Percentiles rank a stretch among this genome's conserved stretches.
These are phyloP conservation scores for Carex cristatella DNA, from an alignment of 176 grass and related monocot species.

Conservation along the genomic window DNA sequence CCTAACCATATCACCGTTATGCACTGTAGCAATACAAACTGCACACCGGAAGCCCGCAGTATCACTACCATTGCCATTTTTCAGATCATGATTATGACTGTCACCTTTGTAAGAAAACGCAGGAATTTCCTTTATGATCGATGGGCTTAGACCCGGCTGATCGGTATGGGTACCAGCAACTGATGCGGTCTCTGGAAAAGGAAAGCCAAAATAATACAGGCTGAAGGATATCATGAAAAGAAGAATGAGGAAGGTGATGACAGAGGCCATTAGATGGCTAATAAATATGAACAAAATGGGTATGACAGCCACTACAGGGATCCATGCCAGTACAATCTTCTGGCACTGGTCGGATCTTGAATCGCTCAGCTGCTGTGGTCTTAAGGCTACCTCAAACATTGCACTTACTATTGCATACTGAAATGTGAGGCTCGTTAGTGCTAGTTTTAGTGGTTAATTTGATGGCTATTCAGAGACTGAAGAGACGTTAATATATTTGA, in stretches of 20 bases:
- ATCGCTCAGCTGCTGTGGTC: background rate
- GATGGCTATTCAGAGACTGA: constrained; percentile 2
- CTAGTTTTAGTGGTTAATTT: background rate
- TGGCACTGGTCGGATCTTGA: background rate
- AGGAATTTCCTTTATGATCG: background rate
- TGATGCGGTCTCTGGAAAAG: background rate
- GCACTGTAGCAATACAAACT: constrained; percentile 54
- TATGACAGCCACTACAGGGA: background rate
- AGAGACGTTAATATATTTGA: background rate
- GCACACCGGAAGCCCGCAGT: constrained; percentile 41
- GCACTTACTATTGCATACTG: background rate
- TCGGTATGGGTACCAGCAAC: background rate
- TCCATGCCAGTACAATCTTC: constrained; percentile 28
- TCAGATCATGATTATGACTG: background rate
- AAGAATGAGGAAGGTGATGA: constrained; percentile 25
- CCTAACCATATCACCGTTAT: constrained; percentile 52
- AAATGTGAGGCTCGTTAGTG: background rate
- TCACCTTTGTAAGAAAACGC: background rate
- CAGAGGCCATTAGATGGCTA: constrained; percentile 23
- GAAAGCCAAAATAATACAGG: background rate
- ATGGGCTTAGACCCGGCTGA: background rate
- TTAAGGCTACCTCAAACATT: constrained; percentile 10
- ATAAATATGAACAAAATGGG: constrained; percentile 19
- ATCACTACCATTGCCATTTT: constrained; percentile 14
- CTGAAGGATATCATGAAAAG: constrained; percentile 10